Base-by-base conservation (phyloP, 2,329 filamentous ascomycete species). In the Pseudocercospora cruenta region DNA sequence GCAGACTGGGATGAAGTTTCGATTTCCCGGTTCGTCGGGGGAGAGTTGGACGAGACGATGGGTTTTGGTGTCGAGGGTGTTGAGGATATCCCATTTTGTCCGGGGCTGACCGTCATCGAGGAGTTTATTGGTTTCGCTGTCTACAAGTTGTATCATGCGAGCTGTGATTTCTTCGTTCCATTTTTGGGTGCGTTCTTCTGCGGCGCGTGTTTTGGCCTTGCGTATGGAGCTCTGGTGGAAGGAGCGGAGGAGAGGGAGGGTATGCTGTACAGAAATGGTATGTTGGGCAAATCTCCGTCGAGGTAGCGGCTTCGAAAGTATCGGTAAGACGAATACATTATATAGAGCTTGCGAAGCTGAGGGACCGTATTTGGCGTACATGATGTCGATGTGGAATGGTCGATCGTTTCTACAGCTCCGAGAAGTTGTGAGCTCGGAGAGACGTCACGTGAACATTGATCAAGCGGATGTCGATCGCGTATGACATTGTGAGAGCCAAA, bases 1-100 rank as follows among this genome's bases (percentile, higher is more conserved):
- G 83, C 92, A 96, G 36, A 94, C 83, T 1, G 92, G 88, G 14
- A 88, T 80, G 58, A 88, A 72, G 45, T 73, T 79, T 8, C 74
- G 62, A 22, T 65, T 64, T 0, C 63, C 49, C 9, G 69, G 68
- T 21, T 72, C 66, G 53, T 73, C 70, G 16, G 68, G 67, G 0
- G 75, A 75, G 26, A 89, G 78, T 69, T 85, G 81, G 2, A 87
- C 74, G 1, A 90, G 80, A 65, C 83, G 81, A 62, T 85, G 78
- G 0, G 79, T 81, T n/a, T 78, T 75, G 24, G 80, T 81, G 70
- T 90, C 80, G 60, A 88, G 77, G 4, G 70, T 74, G 3, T 69
- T 55, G 2, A 90, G 80, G 14, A 82, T 74, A 5, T 77, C 70
- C 49, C 67, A 61, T 8, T 79, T 77, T 4, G 70, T 68, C 1